These are phyloP conservation scores for Cinnamomum chago DNA, from an alignment of 164 flowering plant genomes.

Conservation along the genomic window DNA sequence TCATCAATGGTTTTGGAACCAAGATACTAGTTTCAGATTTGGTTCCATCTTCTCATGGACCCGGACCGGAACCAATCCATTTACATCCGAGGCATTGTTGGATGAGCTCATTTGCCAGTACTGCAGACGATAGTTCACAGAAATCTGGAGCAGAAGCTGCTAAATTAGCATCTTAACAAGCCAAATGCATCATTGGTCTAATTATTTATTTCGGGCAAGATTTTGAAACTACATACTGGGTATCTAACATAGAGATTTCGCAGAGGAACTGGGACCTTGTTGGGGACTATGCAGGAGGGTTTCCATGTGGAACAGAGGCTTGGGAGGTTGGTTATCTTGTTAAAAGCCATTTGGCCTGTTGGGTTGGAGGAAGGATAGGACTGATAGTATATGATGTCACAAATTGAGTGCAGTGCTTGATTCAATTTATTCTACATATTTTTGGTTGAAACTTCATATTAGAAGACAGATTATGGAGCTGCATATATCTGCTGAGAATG, in stretches of 20 bases:
- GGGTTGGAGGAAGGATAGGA: slow-evolving; percentile 87
- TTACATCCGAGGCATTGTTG: slow-evolving; percentile 34
- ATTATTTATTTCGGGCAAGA: slow-evolving; percentile 92
- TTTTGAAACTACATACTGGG: slow-evolving; percentile 78
- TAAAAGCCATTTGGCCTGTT: slow-evolving; percentile 87
- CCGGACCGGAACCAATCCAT: no score
- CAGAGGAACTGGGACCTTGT: slow-evolving; percentile 63
- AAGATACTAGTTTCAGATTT: no score
- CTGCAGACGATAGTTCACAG: slow-evolving; percentile 72
- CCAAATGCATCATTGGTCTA: slow-evolving; percentile 86
- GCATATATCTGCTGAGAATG: not conserved
- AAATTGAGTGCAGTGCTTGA: slow-evolving; percentile 52
- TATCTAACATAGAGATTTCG: slow-evolving; percentile 77
- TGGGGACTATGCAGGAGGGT: slow-evolving; percentile 80
- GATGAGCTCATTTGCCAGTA: slow-evolving; percentile 55
- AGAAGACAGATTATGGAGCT: not conserved
- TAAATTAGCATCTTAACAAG: slow-evolving; percentile 60
- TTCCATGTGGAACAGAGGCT: slow-evolving; percentile 71
- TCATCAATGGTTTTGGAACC: no score
- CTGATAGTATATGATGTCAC: slow-evolving; percentile 82
- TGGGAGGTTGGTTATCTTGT: slow-evolving; percentile 54
- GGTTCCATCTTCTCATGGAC: no score
- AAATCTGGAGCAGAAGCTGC: slow-evolving; percentile 88
- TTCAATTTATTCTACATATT: slow-evolving; percentile 30
- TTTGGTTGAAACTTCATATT: slow-evolving; percentile 14